Conservation (phyloP, 345 rosid species). For the Syzygium aqueum region DNA sequence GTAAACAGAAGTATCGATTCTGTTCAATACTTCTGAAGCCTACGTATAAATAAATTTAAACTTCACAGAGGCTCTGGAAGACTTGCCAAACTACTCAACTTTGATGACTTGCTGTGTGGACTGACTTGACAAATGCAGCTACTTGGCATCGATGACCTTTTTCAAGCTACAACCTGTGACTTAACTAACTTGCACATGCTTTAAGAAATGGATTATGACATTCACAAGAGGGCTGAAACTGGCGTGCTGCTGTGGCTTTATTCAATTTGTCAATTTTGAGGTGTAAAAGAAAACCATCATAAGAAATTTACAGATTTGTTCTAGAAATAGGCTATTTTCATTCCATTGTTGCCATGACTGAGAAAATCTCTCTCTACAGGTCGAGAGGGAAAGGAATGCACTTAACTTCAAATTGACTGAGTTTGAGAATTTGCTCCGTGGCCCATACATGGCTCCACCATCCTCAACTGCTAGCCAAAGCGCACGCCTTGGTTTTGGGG, state of each 20-base stretch:
- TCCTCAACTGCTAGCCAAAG: conserved; percentile 11
- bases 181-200: neutral
- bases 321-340: neutral
- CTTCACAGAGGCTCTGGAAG: neutral
- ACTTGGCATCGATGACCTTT: neutral
- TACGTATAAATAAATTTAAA: neutral
- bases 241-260: neutral
- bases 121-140: neutral
- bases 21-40: neutral
- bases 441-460: conserved; percentile 36
- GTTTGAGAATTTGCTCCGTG: conserved; percentile 52
- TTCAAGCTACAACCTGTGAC: neutral
- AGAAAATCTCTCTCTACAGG: conserved; percentile 22
- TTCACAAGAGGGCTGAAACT: neutral
- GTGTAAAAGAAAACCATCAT: neutral
- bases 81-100: neutral
- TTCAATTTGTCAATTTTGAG: neutral
- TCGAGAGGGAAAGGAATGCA: conserved; percentile 66
- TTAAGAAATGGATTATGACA: neutral
- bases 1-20: neutral
- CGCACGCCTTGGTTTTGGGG: conserved; percentile 19
- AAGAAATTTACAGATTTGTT: neutral
- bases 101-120: neutral
- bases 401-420: conserved; percentile 51
- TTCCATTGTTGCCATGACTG: neutral